These are phyloP conservation scores for Arthrobotrys musiformis DNA, from an alignment of 2,329 filamentous ascomycete species.

Conservation along the genomic window DNA sequence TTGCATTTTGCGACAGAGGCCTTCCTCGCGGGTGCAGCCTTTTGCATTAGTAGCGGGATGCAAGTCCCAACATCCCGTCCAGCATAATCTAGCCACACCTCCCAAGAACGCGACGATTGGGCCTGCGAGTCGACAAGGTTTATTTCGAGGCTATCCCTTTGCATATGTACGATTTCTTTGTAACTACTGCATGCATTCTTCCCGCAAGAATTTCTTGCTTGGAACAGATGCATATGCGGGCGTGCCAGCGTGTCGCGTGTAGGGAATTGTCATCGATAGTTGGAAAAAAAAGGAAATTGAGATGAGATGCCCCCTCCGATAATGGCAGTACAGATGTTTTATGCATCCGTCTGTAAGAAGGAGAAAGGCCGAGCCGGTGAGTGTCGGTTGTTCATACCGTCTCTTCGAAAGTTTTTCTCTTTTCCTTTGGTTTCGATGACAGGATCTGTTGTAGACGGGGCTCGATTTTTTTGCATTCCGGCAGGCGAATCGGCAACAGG, in stretches of 20 bases:
- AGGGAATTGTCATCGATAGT: too few species aligned
- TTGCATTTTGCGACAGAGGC: conserved; percentile 12
- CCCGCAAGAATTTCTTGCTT: too few species aligned
- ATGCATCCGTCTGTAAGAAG: too few species aligned
- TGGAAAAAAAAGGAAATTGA: too few species aligned
- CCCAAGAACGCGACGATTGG: conserved; percentile 47
- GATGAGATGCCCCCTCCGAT: too few species aligned
- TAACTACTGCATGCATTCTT: too few species aligned
- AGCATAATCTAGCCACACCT: background rate
- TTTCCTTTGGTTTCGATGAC: conserved; percentile 4
- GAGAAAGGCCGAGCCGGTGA: too few species aligned
- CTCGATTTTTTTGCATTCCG: background rate
- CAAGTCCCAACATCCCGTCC: background rate
- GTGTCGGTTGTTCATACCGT: background rate
- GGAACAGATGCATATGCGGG: too few species aligned
- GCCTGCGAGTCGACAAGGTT: background rate
- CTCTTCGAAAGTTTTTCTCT: background rate
- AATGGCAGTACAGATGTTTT: too few species aligned
- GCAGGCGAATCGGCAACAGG: background rate
- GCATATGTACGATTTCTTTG: too few species aligned
- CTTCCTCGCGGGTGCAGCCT: conserved; percentile 12
- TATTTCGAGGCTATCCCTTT: conserved; percentile 32
- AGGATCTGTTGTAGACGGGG: background rate
- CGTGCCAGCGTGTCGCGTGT: too few species aligned
- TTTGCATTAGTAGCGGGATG: too few species aligned